Base-by-base conservation (phyloP, 192 early-diverging fungal species). In the Entrophospora sp. region DNA sequence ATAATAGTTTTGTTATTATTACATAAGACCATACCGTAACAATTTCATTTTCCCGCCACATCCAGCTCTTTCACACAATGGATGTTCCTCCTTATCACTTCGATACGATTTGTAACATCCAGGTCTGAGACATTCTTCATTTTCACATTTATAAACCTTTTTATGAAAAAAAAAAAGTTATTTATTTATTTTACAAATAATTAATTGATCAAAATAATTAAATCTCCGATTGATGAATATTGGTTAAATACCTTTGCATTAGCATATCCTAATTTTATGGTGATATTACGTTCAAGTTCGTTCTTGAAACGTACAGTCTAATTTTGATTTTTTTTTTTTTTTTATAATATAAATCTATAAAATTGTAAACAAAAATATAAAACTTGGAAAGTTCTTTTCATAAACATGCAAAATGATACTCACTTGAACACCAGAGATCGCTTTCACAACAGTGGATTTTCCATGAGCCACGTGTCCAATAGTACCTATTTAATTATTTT, bases 391-490 rank as follows among this genome's bases (percentile, higher is more conserved):
- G n/a, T n/a, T n/a, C n/a, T n/a, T n/a, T n/a, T n/a, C n/a, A n/a
- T n/a, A n/a, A n/a, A n/a, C n/a, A n/a, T n/a, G n/a, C n/a, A n/a
- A n/a, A n/a, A n/a, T n/a, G n/a, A n/a, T n/a, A 30, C 53, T 38
- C 75, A 84, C 82, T 73, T 93, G 91, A 22, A 97, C 95, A 61
- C 94, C 94, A 34, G 95, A 97, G 68, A 97, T 96, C 38, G 96
- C 94, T 75, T 93, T 99, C 61, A 99, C 96, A 20, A 99, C 91
- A 20, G 95, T 97, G 20, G 94, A 97, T 83, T 99, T 99, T 77
- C 96, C 96, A 84, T 99, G 96, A 31, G 96, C 95, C 68, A 99
- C 96, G 78, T 99, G 96, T 43, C 96, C 96, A 76, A 99, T 99
- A 42, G 96, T 99, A 69, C 89, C 91, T 93, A 73, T 52, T 9